Conservation (phyloP, 106 monocot genomes). For the Phalaenopsis equestris region DNA sequence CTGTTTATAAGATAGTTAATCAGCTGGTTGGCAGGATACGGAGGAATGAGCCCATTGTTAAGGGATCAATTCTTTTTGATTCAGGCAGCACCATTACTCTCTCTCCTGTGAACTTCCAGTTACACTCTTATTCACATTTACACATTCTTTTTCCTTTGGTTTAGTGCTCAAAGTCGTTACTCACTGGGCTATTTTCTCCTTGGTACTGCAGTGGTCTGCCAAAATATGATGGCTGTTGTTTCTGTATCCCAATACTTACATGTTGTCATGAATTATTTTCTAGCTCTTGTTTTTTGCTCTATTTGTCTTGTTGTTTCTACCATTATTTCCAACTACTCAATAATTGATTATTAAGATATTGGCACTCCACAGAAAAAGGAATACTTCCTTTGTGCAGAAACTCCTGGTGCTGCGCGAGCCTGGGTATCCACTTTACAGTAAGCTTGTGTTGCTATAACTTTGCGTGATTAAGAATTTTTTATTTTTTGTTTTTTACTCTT, state of each 20-base stretch:
- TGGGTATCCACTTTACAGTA: constrained; percentile 99
- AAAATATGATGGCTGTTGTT: constrained; percentile 97
- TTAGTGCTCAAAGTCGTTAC: neutral
- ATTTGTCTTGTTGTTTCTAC: neutral
- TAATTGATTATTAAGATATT: constrained; percentile 67
- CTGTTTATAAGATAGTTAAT: neutral
- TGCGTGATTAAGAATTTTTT: neutral
- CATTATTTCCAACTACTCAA: constrained; percentile 17
- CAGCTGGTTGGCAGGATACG: constrained; percentile 35
- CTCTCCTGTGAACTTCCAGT: constrained; percentile 90
- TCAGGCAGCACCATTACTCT: constrained; percentile 83
- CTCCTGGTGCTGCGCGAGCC: constrained; percentile 94
- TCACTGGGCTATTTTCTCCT: constrained; percentile 3
- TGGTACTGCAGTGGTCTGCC: constrained; percentile 65
- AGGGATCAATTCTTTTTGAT: constrained; percentile 82
- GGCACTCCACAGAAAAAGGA: constrained; percentile 96
- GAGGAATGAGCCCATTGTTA: constrained; percentile 62
- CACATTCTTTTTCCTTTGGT: neutral
- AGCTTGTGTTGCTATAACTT: constrained; percentile 31
- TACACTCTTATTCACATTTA: constrained; percentile 14
- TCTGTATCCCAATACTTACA: constrained; percentile 66
- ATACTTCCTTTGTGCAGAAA: constrained; percentile 95
- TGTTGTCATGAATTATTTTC: neutral
- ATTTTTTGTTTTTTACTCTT: neutral
- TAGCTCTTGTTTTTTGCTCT: neutral